Evolutionary conservation across 2,329 filamentous ascomycete genomes (phyloP).

Genomic region (Hymenoscyphus fraxineus): DNA sequence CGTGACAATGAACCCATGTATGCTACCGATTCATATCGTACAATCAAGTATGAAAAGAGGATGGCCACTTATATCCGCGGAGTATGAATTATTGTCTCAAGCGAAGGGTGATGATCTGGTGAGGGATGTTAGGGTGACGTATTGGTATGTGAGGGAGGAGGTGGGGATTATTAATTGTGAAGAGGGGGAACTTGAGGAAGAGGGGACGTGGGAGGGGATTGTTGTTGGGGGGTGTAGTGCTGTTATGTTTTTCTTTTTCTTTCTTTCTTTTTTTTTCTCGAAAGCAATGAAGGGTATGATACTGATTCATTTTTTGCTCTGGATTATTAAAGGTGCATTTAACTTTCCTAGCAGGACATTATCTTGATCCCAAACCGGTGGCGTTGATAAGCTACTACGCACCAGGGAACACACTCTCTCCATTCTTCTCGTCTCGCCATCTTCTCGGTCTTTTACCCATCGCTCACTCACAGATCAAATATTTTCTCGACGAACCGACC

Average conservation of each 20-base stretch:
- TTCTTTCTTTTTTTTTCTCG: not conserved
- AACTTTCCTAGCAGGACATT: conserved; percentile 11
- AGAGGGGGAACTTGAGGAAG: not conserved
- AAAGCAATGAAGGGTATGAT: not conserved
- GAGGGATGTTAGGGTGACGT: conserved; percentile 11
- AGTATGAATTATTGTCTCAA: conserved; percentile 14
- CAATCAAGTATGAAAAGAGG: conserved; percentile 11
- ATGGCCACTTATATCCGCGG: conserved; percentile 12
- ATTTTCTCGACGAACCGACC: not conserved
- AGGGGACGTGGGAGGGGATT: conserved; percentile 5
- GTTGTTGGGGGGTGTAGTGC: conserved; percentile 13
- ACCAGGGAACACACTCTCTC: not conserved
- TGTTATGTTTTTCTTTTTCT: conserved; percentile 2
- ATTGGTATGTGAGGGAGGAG: conserved; percentile 10
- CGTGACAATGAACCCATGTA: conserved; percentile 8
- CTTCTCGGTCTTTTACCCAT: not conserved
- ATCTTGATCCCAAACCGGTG: conserved; percentile 10
- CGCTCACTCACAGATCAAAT: not conserved
- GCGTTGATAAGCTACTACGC: conserved; percentile 13
- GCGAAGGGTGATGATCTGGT: conserved; percentile 5
- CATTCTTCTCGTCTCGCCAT: conserved; percentile 7
- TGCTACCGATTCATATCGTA: conserved; percentile 11
- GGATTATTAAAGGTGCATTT: conserved; percentile 8
- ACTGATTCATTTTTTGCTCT: not conserved
- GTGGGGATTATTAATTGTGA: not conserved